phyloP scores from a whole-genome alignment of 768 basidiomycete species.

The Calocera viscosa region DNA sequence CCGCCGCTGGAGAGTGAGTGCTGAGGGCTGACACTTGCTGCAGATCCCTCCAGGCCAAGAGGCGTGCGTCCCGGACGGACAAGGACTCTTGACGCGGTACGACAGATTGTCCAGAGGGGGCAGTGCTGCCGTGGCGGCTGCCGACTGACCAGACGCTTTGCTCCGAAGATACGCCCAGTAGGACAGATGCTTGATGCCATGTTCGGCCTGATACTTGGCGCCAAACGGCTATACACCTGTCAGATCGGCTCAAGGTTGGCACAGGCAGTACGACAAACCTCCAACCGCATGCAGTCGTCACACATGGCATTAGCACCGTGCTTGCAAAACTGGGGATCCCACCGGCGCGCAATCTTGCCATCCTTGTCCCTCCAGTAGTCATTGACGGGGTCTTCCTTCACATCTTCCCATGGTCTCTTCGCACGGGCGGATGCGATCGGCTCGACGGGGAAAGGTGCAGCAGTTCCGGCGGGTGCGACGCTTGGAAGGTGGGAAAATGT shows the following conservation, averaged over 20 bases:
- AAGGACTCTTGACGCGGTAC: slow-evolving; percentile 83
- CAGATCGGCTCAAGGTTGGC: not conserved
- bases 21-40: slow-evolving; percentile 90
- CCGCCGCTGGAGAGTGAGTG: slow-evolving; percentile 89
- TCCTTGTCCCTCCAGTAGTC: slow-evolving; percentile 68
- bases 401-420: slow-evolving; percentile 57
- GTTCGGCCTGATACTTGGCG: slow-evolving; percentile 71
- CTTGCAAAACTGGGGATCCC: slow-evolving; percentile 80
- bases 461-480: slow-evolving; percentile 16
- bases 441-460: slow-evolving; percentile 12
- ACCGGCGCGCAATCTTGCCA: slow-evolving; percentile 74
- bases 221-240: slow-evolving; percentile 56
- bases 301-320: slow-evolving; percentile 97
- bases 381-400: slow-evolving; percentile 75
- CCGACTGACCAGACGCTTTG: slow-evolving; percentile 36
- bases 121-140: slow-evolving; percentile 44
- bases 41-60: slow-evolving; percentile 95
- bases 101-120: slow-evolving; percentile 57
- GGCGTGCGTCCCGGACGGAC: slow-evolving; percentile 76
- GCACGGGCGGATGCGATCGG: slow-evolving; percentile 20
- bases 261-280: slow-evolving; percentile 31
- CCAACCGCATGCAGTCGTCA: slow-evolving; percentile 97
- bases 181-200: slow-evolving; percentile 94
- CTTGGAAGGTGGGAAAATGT: slow-evolving; percentile 22
- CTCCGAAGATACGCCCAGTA: slow-evolving; percentile 82